Evolutionary conservation across 495 filamentous ascomycete species (phyloP).

Genomic region (Hyaloscypha hepaticicola): DNA sequence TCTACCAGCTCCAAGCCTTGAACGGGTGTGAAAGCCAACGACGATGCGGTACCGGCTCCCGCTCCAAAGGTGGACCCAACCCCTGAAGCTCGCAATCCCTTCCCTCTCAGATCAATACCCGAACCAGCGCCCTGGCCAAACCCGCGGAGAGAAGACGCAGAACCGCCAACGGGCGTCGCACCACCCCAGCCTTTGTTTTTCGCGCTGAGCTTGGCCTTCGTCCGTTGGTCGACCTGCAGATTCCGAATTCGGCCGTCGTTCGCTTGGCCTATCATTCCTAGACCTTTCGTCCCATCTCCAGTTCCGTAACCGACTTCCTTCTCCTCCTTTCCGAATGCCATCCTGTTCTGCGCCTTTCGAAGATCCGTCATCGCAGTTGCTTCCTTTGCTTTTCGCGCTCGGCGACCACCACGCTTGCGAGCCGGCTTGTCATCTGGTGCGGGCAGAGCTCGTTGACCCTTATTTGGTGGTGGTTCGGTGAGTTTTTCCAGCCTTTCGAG

Average conservation of each 20-base stretch:
- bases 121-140: constrained; percentile 60
- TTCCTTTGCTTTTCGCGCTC: constrained; percentile 95
- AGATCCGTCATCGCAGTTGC: constrained; percentile 96
- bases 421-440: constrained; percentile 95
- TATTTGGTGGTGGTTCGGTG: constrained; percentile 89
- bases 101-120: constrained; percentile 65
- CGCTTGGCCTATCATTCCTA: constrained; percentile 92
- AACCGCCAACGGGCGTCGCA: constrained; percentile 63
- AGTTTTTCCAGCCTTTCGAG: constrained; percentile 90
- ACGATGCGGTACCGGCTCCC: constrained; percentile 72
- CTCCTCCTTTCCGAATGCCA: constrained; percentile 96
- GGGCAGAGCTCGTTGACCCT: constrained; percentile 82
- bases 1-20: constrained; percentile 96
- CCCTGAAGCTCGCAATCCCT: constrained; percentile 72
- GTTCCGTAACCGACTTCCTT: constrained; percentile 89
- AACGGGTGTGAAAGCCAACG: constrained; percentile 88
- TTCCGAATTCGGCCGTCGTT: constrained; percentile 85
- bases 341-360: constrained; percentile 91
- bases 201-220: constrained; percentile 85
- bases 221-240: constrained; percentile 89
- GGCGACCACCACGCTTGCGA: constrained; percentile 86
- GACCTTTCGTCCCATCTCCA: constrained; percentile 79
- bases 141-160: constrained; percentile 74
- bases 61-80: constrained; percentile 66
- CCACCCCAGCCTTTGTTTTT: constrained; percentile 96